These are phyloP conservation scores for Leptodermis oblonga DNA, from an alignment of 257 asterid genomes.

Conservation along the genomic window DNA sequence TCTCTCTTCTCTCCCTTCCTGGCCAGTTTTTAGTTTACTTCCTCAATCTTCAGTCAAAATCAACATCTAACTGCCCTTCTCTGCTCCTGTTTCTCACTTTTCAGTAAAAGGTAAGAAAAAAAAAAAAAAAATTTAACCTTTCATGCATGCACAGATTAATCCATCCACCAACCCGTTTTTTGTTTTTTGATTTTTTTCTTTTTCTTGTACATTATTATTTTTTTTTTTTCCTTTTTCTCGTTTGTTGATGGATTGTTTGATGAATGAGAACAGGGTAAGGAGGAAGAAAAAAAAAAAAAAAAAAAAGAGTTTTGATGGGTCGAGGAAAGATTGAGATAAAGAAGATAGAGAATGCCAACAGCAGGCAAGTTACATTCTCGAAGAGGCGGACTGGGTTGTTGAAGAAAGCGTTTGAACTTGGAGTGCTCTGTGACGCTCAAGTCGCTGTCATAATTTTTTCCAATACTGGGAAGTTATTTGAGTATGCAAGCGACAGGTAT, in stretches of 20 bases:
- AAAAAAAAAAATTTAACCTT: too few species aligned
- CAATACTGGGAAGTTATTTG: slow-evolving; percentile 67
- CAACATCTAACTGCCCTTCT: too few species aligned
- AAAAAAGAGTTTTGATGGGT: slow-evolving; percentile 73
- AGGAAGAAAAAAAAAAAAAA: background rate
- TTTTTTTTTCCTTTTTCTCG: slow-evolving; percentile 5
- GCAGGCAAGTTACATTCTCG: slow-evolving; percentile 80
- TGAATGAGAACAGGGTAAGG: too few species aligned
- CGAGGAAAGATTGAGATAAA: slow-evolving; percentile 82
- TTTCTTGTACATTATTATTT: background rate
- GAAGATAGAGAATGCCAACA: slow-evolving; percentile 71
- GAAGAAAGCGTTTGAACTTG: slow-evolving; percentile 76
- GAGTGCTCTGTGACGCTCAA: slow-evolving; percentile 73
- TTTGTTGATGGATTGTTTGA: too few species aligned
- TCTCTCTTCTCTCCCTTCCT: slow-evolving; percentile 13
- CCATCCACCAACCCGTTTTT: too few species aligned
- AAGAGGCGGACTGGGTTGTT: slow-evolving; percentile 70
- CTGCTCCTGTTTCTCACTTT: too few species aligned
- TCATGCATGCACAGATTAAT: slow-evolving; percentile 5
- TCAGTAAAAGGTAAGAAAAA: too few species aligned
- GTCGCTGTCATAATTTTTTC: slow-evolving; percentile 80
- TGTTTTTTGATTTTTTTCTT: too few species aligned
- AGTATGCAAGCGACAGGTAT: slow-evolving; percentile 54
- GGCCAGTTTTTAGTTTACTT: too few species aligned
- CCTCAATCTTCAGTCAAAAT: slow-evolving; percentile 10